Base-by-base conservation (phyloP, 352 stramenopile species). In the Pythium diclinum region DNA sequence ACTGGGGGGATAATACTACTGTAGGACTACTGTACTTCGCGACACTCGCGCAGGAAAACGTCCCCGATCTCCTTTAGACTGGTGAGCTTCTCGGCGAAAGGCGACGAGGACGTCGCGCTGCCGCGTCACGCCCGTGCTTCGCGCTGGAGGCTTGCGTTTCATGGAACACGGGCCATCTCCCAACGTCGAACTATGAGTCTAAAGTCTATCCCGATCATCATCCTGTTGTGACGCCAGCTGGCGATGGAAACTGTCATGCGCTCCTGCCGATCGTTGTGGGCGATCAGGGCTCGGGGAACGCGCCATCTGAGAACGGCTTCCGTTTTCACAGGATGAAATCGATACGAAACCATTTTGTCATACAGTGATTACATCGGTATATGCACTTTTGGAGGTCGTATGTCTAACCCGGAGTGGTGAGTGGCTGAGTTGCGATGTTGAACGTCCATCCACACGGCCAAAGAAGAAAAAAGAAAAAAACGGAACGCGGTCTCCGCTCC, bases 391-490 rank as follows among this genome's bases (percentile, higher is more conserved):
- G 21, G 2, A 23, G 40, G 40, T 19, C 3, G 10, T 47, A 2
- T 14, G 40, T 47, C 40, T 47, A 47, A 47, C 40, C 54, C 11
- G 34, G 54, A 19, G 54, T 46, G 54, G 46, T 60, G 54, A 60
- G 54, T 60, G 54, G 54, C 44, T 42, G 54, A 48, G 30, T 25
- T 25, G 30, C 16, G 36, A 60, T 36, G 33, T 48, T 60, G 54
- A 60, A 60, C 54, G 54, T 60, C 54, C 54, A 60, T 60, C 54
- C 54, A 46, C 49, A 56, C 28, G 40, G 36, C 36, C 36, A 57
- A 40, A 57, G 51, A 42, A 42, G 36, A 42, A 42, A 42, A 28
- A 47, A 47, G 40, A 47, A 23, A 47, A 47, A 47, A 47, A 47
- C 40, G 17, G 40, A 47, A 47, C 40, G 40, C 40, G 40, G 40